Conservation (phyloP, 1,284 basidiomycete species). For the Leccinum holopus region DNA sequence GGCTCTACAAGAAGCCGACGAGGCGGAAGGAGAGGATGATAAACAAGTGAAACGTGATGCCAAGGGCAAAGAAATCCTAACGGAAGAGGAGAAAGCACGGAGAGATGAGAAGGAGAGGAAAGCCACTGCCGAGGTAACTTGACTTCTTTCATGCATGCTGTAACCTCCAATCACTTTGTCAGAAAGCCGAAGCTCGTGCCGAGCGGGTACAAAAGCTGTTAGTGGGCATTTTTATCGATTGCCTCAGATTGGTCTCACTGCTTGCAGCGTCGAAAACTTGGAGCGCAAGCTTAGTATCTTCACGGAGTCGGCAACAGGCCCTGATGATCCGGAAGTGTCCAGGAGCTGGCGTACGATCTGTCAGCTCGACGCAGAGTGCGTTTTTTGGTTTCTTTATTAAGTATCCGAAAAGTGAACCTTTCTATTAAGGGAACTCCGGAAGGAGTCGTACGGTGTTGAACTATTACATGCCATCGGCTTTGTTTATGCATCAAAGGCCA, state of each 20-base stretch:
- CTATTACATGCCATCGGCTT: slow-evolving; percentile 90
- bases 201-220: slow-evolving; percentile 79
- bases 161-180: slow-evolving; percentile 17
- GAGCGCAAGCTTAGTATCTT: slow-evolving; percentile 89
- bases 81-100: slow-evolving; percentile 80
- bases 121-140: slow-evolving; percentile 61
- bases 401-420: not conserved
- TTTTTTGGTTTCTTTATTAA: slow-evolving; percentile 15
- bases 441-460: slow-evolving; percentile 93
- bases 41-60: slow-evolving; percentile 51
- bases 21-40: slow-evolving; percentile 58
- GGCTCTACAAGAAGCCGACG: slow-evolving; percentile 90
- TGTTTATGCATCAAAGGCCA: slow-evolving; percentile 83
- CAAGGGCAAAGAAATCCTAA: slow-evolving; percentile 69
- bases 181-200: slow-evolving; percentile 80
- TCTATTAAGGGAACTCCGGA: slow-evolving; percentile 71
- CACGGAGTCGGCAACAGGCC: slow-evolving; percentile 83
- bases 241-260: slow-evolving; percentile 4
- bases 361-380: slow-evolving; percentile 79
- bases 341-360: slow-evolving; percentile 76
- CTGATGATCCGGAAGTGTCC: slow-evolving; percentile 69
- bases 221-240: slow-evolving; percentile 8
- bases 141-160: slow-evolving; percentile 8
- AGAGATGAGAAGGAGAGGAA: slow-evolving; percentile 77
- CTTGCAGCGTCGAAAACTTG: slow-evolving; percentile 64